Base-by-base conservation (phyloP, 768 basidiomycete species). In the Xanthoconium stramineum region DNA sequence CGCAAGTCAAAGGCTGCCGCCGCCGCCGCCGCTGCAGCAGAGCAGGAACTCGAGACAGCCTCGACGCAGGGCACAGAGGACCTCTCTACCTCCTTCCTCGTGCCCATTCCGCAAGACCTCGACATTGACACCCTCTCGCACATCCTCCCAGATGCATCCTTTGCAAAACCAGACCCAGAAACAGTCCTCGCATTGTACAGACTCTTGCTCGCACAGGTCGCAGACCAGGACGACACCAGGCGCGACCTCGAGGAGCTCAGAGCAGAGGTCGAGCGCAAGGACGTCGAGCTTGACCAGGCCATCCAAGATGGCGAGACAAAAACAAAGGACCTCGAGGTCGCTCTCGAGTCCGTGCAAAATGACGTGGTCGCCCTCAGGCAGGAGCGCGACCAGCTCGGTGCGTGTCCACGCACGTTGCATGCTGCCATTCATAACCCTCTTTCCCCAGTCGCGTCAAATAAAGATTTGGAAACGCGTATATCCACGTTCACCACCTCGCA, bases 281-380 rank as follows among this genome's bases (percentile, higher is more conserved):
- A 92, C 52, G 76, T 94, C 3, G 91, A 94, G 69, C 75, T 93
- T 36, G 91, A 94, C 68, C 91, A 93, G 72, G 84, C 89, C 7
- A 69, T 91, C 36, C 88, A 91, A 63, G 91, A 94, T 68, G 82
- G 80, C 50, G 89, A 94, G 66, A 81, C 76, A 2, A 71, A 78
- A 47, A 71, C 81, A 2, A 80, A 79, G 49, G 84, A 88, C 33
- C 64, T 85, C 12, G 86, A 88, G 62, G 65, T 63, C 0, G 71
- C 81, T 1, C 58, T 84, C 32, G 82, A 86, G 52, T 59, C 64
- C 44, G 69, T 80, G 6, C 82, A 84, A 58, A 75, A 76, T 29
- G 86, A 93, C 64, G 68, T 91, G 2, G 70, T 67, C 24, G 67
- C 77, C 52, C 69, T 80, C 38, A 87, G 83, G 71, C 71, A 75